These are phyloP conservation scores for Discostella stelligeroides DNA, from an alignment of 108 stramenopile genomes.

Conservation along the genomic window DNA sequence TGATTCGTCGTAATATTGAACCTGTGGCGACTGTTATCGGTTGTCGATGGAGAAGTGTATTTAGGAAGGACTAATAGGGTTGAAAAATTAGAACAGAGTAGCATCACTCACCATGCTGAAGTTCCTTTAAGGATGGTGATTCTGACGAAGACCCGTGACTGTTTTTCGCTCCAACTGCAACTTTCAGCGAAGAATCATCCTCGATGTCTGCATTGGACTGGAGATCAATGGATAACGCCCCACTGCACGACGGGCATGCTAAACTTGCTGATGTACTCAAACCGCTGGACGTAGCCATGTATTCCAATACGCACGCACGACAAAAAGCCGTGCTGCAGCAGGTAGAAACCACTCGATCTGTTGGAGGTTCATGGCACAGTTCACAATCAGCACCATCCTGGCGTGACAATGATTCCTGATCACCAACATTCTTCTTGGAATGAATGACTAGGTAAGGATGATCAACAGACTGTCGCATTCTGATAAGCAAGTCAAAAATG, in stretches of 20 bases:
- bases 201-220: slow-evolving; percentile 62
- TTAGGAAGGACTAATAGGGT: background rate
- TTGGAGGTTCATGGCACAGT: slow-evolving; percentile 82
- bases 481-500: slow-evolving; percentile 94
- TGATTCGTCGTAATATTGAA: slow-evolving; percentile 91
- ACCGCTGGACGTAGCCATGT: slow-evolving; percentile 64
- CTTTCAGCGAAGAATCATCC: slow-evolving; percentile 58
- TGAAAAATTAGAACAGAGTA: too few species aligned
- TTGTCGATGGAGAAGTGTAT: too few species aligned
- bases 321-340: slow-evolving; percentile 85
- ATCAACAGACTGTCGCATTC: slow-evolving; percentile 97
- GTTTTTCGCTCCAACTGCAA: slow-evolving; percentile 11
- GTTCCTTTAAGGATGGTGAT: slow-evolving; percentile 79
- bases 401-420: slow-evolving; percentile 4
- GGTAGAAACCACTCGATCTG: slow-evolving; percentile 72
- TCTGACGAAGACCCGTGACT: slow-evolving; percentile 9
- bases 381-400: slow-evolving; percentile 61
- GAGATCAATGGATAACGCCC: slow-evolving; percentile 83
- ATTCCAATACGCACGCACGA: slow-evolving; percentile 78
- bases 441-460: slow-evolving; percentile 96
- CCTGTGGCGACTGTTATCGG: slow-evolving; percentile 45
- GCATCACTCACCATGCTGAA: slow-evolving; percentile 52
- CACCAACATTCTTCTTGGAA: slow-evolving; percentile 42
- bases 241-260: slow-evolving; percentile 77
- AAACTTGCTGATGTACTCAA: slow-evolving; percentile 39